Base-by-base conservation (phyloP, 805 yeast species). In the Candida gorgasii region DNA sequence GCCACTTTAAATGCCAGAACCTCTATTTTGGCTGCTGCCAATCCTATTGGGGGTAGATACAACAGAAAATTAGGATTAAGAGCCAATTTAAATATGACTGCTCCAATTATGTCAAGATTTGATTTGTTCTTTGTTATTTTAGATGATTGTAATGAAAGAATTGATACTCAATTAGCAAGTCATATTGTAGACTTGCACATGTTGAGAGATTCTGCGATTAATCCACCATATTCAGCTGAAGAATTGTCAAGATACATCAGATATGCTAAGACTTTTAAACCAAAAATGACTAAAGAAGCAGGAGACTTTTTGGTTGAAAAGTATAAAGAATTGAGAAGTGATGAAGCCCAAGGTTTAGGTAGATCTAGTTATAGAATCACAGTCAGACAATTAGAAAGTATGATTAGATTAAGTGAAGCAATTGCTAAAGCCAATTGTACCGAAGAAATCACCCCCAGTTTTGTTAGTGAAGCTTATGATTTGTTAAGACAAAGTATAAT, bases 91-190 rank as follows among this genome's bases (percentile, higher is more conserved):
- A 83, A 85, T 57, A 89, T 93, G 97, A 87, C 96, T 12, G 98
- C 97, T 1, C 99, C 99, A 1, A 93, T 93, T 60, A 93, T 93
- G 97, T 92, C 98, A 22, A 82, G 99, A 67, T 93, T 93, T 62
- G 99, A 93, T 66, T 68, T 93, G 50, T 93, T 93, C 61, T 93
- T 93, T 58, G 97, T 93, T 19, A 84, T 93, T 40, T 72, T 93
- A 50, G 99, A 92, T 65, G 98, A 93, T 57, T 86, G 97, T 61
- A 92, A 92, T 58, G 97, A 88, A 57, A 78, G 82, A 52, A 78
- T 89, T 32, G 99, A 93, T 61, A 84, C 95, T 0, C 87, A 86
- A 53, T 72, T 93, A 48, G 97, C 99, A 0, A 77, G 83, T 24
- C 98, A 93, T 61, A 93, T 93, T 57, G 97, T 93, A 22, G 88